Evolutionary conservation across 2,329 filamentous ascomycete species (phyloP).

Genomic region (Colletotrichum ledebouriae): DNA sequence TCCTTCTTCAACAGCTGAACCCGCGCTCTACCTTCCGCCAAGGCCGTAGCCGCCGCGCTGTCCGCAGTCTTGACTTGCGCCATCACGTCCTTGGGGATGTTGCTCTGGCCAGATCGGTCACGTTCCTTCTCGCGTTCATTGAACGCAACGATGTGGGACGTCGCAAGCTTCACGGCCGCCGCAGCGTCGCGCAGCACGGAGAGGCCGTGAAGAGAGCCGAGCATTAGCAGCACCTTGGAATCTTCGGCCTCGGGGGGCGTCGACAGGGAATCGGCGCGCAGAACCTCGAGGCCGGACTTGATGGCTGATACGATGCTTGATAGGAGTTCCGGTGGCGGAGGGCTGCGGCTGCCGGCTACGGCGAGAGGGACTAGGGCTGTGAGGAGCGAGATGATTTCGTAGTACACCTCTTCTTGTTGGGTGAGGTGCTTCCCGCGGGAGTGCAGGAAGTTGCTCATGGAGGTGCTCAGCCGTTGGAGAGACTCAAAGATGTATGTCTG

Average conservation of each 20-base stretch:
- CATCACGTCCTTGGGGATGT: slow-evolving; percentile 54
- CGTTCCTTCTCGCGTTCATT: slow-evolving; percentile 57
- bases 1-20: slow-evolving; percentile 50
- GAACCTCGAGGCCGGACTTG: slow-evolving; percentile 47
- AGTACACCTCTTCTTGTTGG: slow-evolving; percentile 58
- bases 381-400: slow-evolving; percentile 58
- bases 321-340: slow-evolving; percentile 19
- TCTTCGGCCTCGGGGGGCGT: slow-evolving; percentile 21
- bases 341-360: slow-evolving; percentile 15
- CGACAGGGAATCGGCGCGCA: slow-evolving; percentile 42
- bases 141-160: slow-evolving; percentile 52
- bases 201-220: slow-evolving; percentile 54
- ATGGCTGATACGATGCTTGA: slow-evolving; percentile 40
- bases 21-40: slow-evolving; percentile 51
- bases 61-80: slow-evolving; percentile 52
- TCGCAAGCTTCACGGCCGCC: slow-evolving; percentile 49
- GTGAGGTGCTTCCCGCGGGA: slow-evolving; percentile 53
- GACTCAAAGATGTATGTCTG: slow-evolving; percentile 59
- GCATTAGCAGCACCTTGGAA: slow-evolving; percentile 42
- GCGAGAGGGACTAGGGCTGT: slow-evolving; percentile 51
- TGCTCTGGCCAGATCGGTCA: slow-evolving; percentile 55
- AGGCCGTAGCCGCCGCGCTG: slow-evolving; percentile 47
- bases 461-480: slow-evolving; percentile 58
- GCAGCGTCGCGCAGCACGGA: slow-evolving; percentile 56
- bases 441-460: slow-evolving; percentile 56